Evolutionary conservation across 2,329 filamentous ascomycete species (phyloP).

Genomic region (Daldinia eschscholtzii): DNA sequence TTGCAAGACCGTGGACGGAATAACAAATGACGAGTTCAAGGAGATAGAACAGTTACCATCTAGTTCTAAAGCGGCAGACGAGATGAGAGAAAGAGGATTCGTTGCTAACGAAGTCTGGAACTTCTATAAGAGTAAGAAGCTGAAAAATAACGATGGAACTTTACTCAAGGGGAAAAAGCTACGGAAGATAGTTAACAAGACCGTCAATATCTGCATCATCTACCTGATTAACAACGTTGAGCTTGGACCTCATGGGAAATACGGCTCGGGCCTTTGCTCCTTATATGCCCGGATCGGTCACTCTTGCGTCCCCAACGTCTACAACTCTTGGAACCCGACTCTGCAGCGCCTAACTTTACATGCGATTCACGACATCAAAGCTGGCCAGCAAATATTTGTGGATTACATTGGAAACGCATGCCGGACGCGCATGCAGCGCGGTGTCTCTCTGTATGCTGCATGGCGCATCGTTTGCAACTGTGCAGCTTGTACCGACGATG

Average conservation of each 20-base stretch:
- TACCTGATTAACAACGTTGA: constrained; percentile 38
- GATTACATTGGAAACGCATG: constrained; percentile 41
- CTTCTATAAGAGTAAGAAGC: constrained; percentile 31
- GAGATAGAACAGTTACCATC: constrained; percentile 23
- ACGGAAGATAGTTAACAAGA: constrained; percentile 19
- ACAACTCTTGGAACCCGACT: constrained; percentile 43
- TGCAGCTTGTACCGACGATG: constrained; percentile 34
- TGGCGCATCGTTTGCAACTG: constrained; percentile 42
- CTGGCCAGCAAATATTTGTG: constrained; percentile 45
- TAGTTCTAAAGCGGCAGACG: constrained; percentile 1
- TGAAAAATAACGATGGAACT: constrained; percentile 21
- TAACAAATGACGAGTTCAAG: constrained; percentile 6
- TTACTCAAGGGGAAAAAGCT: constrained; percentile 29
- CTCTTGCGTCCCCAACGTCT: constrained; percentile 45
- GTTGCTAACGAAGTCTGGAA: constrained; percentile 15
- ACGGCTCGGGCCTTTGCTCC: constrained; percentile 43
- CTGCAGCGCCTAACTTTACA: constrained; percentile 44
- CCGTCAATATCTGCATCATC: constrained; percentile 25
- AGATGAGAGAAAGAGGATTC: constrained; percentile 6
- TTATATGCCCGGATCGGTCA: constrained; percentile 45
- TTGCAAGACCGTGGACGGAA: constrained; percentile 8
- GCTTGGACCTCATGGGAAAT: constrained; percentile 28
- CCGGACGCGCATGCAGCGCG: constrained; percentile 35
- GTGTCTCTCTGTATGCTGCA: constrained; percentile 5
- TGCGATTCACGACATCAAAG: constrained; percentile 43